A percentile compares a stretch with the other conserved stretches of the same genome.
phyloP scores from a whole-genome alignment of 192 early-diverging fungal genomes.

The Geranomyces michiganensis region DNA sequence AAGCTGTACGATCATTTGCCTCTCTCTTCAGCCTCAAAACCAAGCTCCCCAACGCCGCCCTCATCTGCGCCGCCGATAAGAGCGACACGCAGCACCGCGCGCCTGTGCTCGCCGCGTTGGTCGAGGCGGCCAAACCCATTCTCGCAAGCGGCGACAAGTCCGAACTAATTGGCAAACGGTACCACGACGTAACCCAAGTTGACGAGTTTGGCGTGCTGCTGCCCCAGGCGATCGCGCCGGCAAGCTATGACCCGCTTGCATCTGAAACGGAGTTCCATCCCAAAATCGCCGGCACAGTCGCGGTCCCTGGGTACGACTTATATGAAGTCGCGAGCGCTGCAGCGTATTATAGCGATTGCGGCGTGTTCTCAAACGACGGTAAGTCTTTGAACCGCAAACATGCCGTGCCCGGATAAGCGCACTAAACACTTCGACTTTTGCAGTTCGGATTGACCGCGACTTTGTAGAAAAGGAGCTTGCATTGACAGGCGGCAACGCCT shows the following conservation, averaged over 20 bases:
- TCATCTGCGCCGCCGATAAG: conserved; percentile 21
- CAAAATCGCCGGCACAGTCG: background rate
- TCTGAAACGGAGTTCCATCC: conserved; percentile 7
- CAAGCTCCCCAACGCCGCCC: background rate
- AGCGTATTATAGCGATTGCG: conserved; percentile 17
- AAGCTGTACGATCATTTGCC: background rate
- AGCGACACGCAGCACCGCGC: conserved; percentile 22
- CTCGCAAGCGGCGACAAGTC: background rate
- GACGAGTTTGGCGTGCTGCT: conserved; percentile 20
- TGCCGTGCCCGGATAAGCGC: no score
- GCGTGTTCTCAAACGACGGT: conserved; percentile 5
- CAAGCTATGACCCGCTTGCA: conserved; percentile 26
- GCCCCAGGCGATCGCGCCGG: conserved; percentile 9
- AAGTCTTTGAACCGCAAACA: no score
- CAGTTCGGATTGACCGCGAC: conserved; percentile 10
- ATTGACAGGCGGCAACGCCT: conserved; percentile 24
- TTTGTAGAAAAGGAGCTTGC: conserved; percentile 25
- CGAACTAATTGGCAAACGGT: background rate
- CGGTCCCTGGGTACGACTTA: conserved; percentile 2
- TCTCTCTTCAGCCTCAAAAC: conserved; percentile 8
- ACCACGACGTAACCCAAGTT: conserved; percentile 14
- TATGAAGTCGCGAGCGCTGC: conserved; percentile 19
- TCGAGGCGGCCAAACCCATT: conserved; percentile 3
- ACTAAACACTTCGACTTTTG: no score
- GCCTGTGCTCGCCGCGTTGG: conserved; percentile 12